Conservation (phyloP, 306 rosid species). For the Gastrolobium villosum region DNA sequence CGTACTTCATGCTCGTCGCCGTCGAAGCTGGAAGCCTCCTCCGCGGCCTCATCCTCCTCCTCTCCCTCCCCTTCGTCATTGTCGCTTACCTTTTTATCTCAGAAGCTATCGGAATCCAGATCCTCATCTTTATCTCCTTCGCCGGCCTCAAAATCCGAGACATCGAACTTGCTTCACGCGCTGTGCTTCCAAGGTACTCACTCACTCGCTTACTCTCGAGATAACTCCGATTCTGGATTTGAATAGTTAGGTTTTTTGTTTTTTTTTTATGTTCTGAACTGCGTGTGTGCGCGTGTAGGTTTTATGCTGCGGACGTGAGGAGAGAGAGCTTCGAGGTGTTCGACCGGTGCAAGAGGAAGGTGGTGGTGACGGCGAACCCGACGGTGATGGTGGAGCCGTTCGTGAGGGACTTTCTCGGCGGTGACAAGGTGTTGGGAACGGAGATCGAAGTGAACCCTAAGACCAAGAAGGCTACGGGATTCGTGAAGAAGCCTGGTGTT, state of each 20-base stretch:
- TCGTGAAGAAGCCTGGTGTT: constrained; percentile 93
- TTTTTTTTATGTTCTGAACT: background rate
- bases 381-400: constrained; percentile 94
- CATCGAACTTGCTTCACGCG: constrained; percentile 93
- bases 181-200: constrained; percentile 82
- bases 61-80: constrained; percentile 79
- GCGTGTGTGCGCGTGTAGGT: constrained; percentile 49
- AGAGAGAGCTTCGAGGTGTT: constrained; percentile 89
- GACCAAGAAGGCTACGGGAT: constrained; percentile 96
- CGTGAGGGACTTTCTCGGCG: constrained; percentile 88
- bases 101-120: constrained; percentile 91
- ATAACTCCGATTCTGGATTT: background rate
- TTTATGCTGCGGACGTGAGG: constrained; percentile 94
- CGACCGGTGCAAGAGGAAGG: constrained; percentile 84
- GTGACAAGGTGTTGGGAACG: constrained; percentile 87
- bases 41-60: constrained; percentile 91
- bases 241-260: no score
- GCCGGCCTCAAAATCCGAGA: constrained; percentile 91
- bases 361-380: constrained; percentile 95
- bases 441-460: constrained; percentile 93
- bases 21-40: constrained; percentile 95
- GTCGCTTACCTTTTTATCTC: constrained; percentile 85
- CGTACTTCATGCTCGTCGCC: constrained; percentile 97
- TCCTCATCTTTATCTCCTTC: constrained; percentile 92
- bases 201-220: background rate